Base-by-base conservation (phyloP, 2,329 filamentous ascomycete genomes). In the Tolypocladium cylindrosporum region DNA sequence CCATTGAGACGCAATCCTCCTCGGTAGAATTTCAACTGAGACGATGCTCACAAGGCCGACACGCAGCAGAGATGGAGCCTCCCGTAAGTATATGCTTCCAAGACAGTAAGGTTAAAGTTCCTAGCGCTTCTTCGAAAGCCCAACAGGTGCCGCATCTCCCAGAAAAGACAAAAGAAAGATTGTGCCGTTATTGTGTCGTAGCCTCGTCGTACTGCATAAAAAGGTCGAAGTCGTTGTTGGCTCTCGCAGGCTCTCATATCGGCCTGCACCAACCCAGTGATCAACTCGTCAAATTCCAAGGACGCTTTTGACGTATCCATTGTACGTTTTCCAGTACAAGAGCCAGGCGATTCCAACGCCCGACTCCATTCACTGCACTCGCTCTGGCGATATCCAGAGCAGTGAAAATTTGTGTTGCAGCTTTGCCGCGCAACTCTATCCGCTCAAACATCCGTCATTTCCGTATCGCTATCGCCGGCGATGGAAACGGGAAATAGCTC, bases 371-470 rank as follows among this genome's bases (percentile, higher is more conserved):
- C 59, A 55, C 57, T 34, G 39, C 43, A 51, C 37, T 54, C 56
- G 56, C 37, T 19, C 48, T 31, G 54, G 57, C 45, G 55, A 57
- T 57, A 51, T 55, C n/a, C 41, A 37, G 54, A 62, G 56, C 58
- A 39, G 40, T 53, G 42, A 51, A n/a, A 42, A 37, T 8, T n/a
- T 27, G 52, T 11, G 11, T 21, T 14, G 34, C 31, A 43, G 43
- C 19, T 52, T 52, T 37, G n/a, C 42, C 61, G 61, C 61, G 64
- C 60, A 56, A 61, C 57, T 61, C 56, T 19, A 11, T 40, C 39
- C 39, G 41, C 61, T 72, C 74, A 84, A 56, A 81, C 80, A 63
- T 83, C 82, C 19, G 75, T 83, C 82, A 85, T 85, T 67, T 83
- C 81, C 5, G 80, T 82, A 62, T 85, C 82, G 51, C 66, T 68